A percentile compares a stretch with the other conserved stretches of the same genome.
phyloP scores from a whole-genome alignment of 2,329 filamentous ascomycete species.

The Aureobasidium sp. region DNA sequence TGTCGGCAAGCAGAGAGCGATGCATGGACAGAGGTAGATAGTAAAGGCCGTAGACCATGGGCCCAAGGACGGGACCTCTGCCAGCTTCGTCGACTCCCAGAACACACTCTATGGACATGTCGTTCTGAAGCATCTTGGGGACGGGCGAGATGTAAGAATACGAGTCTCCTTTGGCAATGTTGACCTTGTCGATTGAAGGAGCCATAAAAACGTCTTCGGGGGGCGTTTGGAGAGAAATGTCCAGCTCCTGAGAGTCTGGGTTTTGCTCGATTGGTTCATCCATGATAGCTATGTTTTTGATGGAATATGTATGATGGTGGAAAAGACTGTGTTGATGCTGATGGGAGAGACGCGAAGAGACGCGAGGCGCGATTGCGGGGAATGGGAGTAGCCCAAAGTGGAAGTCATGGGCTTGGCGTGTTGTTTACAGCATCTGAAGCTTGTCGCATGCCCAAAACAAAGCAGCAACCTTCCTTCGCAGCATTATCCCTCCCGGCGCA shows the following conservation, averaged over 20 bases:
- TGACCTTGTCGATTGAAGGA: constrained; percentile 37
- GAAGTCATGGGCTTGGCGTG: constrained; percentile 12
- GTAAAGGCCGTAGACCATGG: constrained; percentile 63
- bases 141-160: constrained; percentile 44
- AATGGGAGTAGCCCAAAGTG: neutral
- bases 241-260: constrained; percentile 22
- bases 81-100: constrained; percentile 93
- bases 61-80: constrained; percentile 83
- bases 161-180: constrained; percentile 38
- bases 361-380: neutral
- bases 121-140: constrained; percentile 33
- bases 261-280: constrained; percentile 26
- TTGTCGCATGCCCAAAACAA: neutral
- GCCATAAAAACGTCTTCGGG: constrained; percentile 38
- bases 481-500: neutral
- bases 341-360: neutral
- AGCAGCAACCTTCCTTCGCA: neutral
- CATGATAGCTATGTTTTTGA: constrained; percentile 19
- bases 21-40: constrained; percentile 61
- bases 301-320: neutral
- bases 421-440: constrained; percentile 2
- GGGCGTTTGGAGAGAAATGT: constrained; percentile 29
- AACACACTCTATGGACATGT: constrained; percentile 56
- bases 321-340: neutral
- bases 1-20: constrained; percentile 66